phyloP scores from a whole-genome alignment of 139 green algal species.

The Nannochloris sp. region DNA sequence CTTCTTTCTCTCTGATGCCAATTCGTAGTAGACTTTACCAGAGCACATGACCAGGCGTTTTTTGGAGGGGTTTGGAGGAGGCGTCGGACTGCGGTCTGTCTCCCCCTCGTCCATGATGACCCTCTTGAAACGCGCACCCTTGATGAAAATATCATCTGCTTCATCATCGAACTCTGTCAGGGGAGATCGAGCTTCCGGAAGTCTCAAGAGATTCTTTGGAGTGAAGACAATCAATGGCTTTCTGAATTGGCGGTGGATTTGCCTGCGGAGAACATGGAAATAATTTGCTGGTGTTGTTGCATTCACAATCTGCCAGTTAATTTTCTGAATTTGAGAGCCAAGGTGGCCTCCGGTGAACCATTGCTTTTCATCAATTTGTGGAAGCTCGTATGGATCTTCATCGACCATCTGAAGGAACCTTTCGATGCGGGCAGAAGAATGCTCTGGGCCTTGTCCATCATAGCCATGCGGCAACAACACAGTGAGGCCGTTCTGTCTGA shows the following conservation, averaged over 20 bases:
- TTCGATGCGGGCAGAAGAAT: conserved; percentile 81
- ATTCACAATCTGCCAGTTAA: conserved; percentile 93
- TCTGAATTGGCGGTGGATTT: conserved; percentile 84
- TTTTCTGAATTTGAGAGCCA: conserved; percentile 72
- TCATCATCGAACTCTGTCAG: conserved; percentile 91
- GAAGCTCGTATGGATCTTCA: conserved; percentile 84
- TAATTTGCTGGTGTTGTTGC: conserved; percentile 96
- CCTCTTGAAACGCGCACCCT: conserved; percentile 92
- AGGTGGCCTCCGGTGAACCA: conserved; percentile 80
- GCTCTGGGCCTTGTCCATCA: conserved; percentile 94
- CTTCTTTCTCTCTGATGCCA: conserved; percentile 75
- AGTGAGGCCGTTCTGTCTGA: conserved; percentile 72
- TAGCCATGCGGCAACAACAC: conserved; percentile 95
- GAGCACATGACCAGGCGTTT: conserved; percentile 86
- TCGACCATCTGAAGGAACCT: conserved; percentile 89
- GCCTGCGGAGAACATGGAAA: conserved; percentile 91
- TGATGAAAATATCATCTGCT: conserved; percentile 56
- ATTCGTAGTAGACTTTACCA: conserved; percentile 97
- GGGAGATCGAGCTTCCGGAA: conserved; percentile 69
- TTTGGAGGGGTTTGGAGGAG: conserved; percentile 46
- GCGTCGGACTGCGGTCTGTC: conserved; percentile 47
- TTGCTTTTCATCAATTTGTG: conserved; percentile 60
- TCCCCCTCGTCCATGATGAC: conserved; percentile 92
- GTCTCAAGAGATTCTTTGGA: conserved; percentile 93
- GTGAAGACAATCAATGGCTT: conserved; percentile 93